phyloP scores from a whole-genome alignment of 1,139 yeast species.

The Geotrichum histeridarum region DNA sequence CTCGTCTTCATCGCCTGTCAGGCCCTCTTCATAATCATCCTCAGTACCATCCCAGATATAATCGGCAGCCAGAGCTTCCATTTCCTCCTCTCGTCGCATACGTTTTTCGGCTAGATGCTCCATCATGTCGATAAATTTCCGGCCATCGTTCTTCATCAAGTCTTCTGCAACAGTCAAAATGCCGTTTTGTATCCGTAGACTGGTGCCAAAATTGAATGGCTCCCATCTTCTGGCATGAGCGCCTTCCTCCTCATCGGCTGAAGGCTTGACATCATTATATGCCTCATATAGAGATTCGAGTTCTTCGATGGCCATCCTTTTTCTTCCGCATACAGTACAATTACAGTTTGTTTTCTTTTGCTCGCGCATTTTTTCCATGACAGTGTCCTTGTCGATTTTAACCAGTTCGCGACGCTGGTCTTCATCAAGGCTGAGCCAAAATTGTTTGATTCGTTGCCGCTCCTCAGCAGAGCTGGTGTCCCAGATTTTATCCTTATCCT shows the following conservation, averaged over 20 bases:
- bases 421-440: slow-evolving; percentile 67
- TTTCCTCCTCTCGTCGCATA: slow-evolving; percentile 46
- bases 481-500: slow-evolving; percentile 47
- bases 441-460: slow-evolving; percentile 51
- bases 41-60: slow-evolving; percentile 39
- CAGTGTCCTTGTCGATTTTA: slow-evolving; percentile 64
- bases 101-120: slow-evolving; percentile 63
- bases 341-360: slow-evolving; percentile 57
- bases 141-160: slow-evolving; percentile 67
- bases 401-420: slow-evolving; percentile 60
- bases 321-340: slow-evolving; percentile 77
- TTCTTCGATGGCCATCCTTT: slow-evolving; percentile 66
- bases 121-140: slow-evolving; percentile 69
- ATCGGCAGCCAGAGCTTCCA: slow-evolving; percentile 34
- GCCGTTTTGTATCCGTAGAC: slow-evolving; percentile 40
- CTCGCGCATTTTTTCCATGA: slow-evolving; percentile 57
- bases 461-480: slow-evolving; percentile 56
- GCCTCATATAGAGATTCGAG: slow-evolving; percentile 67
- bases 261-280: slow-evolving; percentile 36
- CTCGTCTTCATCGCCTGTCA: slow-evolving; percentile 25
- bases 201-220: slow-evolving; percentile 36
- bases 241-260: slow-evolving; percentile 11
- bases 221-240: slow-evolving; percentile 22
- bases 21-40: slow-evolving; percentile 36
- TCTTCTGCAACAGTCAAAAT: slow-evolving; percentile 71